Base-by-base conservation (phyloP, 352 stramenopile genomes). In the Globisporangium apiculatum region DNA sequence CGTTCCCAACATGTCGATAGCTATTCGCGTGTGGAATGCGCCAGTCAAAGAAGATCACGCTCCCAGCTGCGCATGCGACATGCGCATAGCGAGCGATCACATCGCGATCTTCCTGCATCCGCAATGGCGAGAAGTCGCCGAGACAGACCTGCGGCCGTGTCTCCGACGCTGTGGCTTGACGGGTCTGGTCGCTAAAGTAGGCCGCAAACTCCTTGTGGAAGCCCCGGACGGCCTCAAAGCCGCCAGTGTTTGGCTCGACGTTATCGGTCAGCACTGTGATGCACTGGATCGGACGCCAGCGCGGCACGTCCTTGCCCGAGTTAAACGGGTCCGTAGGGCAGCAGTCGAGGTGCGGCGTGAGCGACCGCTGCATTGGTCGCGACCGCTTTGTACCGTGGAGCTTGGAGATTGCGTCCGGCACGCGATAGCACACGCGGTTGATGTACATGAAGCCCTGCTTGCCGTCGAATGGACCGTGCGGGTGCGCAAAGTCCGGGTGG, bases 241-340 rank as follows among this genome's bases (percentile, higher is more conserved):
- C 88, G 37, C 87, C 85, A 0, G 84, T 92, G 58, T 89, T 83
- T 5, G 69, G 55, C 42, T 79, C 66, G 14, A 68, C 60, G 55
- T 87, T 91, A 71, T 68, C 67, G 0, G 86, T 95, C 15, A 97
- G 72, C 56, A 89, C 76, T 0, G 89, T 84, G 65, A 97, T 92
- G 64, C 83, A 91, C 67, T 96, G 86, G 65, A 97, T 96, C 14
- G 87, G 87, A 24, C 88, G 72, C 87, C 88, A 97, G 0, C 86
- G 79, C 7, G 83, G 85, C 8, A 69, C 76, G 37, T 81, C 73
- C 54, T 92, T 93, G 48, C 67, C 69, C 14, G 71, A 87, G n/a
- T 86, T 69, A 50, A 83, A 91, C 54, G 92, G 68, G 0, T 76
- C 69, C 9, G 79, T 79, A 3, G 88, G 88, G 57, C 86, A 97